Evolutionary conservation across 1,139 yeast species (phyloP).

Genomic region (Nakaseomyces bracarensis): DNA sequence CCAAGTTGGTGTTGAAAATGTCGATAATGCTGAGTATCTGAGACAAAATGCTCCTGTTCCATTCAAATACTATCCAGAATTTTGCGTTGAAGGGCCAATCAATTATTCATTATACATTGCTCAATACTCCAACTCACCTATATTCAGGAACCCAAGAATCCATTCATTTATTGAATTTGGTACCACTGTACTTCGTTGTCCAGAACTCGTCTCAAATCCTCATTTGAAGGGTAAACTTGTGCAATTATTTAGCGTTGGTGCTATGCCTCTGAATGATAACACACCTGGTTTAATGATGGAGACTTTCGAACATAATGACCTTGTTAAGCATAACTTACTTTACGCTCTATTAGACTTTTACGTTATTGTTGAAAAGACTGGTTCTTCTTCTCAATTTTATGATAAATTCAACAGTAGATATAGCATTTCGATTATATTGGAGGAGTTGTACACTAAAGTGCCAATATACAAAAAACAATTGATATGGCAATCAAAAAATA

Average conservation of each 20-base stretch:
- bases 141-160: slow-evolving; percentile 46
- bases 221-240: slow-evolving; percentile 81
- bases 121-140: slow-evolving; percentile 51
- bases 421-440: slow-evolving; percentile 75
- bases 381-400: slow-evolving; percentile 89
- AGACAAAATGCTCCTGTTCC: slow-evolving; percentile 62
- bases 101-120: slow-evolving; percentile 63
- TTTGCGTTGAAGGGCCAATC: slow-evolving; percentile 72
- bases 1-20: slow-evolving; percentile 46
- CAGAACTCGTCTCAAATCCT: slow-evolving; percentile 83
- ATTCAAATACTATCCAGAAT: slow-evolving; percentile 82
- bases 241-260: slow-evolving; percentile 72
- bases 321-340: slow-evolving; percentile 59
- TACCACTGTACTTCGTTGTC: slow-evolving; percentile 69
- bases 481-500: slow-evolving; percentile 52
- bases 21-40: slow-evolving; percentile 63
- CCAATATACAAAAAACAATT: slow-evolving; percentile 62
- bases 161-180: slow-evolving; percentile 62
- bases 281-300: slow-evolving; percentile 66
- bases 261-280: slow-evolving; percentile 50
- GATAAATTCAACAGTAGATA: slow-evolving; percentile 90
- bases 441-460: slow-evolving; percentile 66
- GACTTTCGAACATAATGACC: slow-evolving; percentile 53
- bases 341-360: slow-evolving; percentile 83
- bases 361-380: slow-evolving; percentile 93